Conservation (phyloP, 164 flowering plant genomes). For the Saururus chinensis region DNA sequence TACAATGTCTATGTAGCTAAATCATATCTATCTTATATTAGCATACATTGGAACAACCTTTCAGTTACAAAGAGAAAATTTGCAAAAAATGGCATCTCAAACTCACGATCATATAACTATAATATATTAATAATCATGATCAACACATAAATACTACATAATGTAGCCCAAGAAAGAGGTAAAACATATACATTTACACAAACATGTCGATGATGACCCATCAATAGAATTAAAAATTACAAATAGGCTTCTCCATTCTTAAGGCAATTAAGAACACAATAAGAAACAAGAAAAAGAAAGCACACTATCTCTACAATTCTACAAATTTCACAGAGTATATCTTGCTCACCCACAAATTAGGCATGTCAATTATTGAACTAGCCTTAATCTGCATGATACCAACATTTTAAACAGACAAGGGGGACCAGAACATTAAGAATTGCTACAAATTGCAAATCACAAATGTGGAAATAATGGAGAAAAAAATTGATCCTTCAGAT, state of each 20-base stretch:
- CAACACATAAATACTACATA: no score
- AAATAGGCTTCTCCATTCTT: neutral
- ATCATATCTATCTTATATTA: no score
- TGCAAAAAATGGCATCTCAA: no score
- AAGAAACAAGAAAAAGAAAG: neutral
- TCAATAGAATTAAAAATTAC: no score
- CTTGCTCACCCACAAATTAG: conserved; percentile 17
- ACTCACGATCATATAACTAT: no score
- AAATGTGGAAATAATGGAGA: conserved; percentile 8
- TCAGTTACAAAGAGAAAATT: no score
- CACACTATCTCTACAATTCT: conserved; percentile 3
- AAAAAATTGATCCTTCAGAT: neutral
- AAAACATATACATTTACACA: no score
- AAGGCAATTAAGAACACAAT: conserved; percentile 6
- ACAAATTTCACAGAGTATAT: conserved; percentile 8
- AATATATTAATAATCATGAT: no score
- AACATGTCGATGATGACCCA: no score
- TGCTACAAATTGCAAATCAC: conserved; percentile 13
- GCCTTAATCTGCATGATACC: conserved; percentile 20
- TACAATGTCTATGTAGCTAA: no score
- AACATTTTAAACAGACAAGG: conserved; percentile 14
- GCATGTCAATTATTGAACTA: conserved; percentile 24
- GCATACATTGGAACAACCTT: no score
- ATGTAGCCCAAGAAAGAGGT: no score
- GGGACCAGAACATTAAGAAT: conserved; percentile 9